Conservation (phyloP, 495 filamentous ascomycete genomes). For the Patellaria atrata region DNA sequence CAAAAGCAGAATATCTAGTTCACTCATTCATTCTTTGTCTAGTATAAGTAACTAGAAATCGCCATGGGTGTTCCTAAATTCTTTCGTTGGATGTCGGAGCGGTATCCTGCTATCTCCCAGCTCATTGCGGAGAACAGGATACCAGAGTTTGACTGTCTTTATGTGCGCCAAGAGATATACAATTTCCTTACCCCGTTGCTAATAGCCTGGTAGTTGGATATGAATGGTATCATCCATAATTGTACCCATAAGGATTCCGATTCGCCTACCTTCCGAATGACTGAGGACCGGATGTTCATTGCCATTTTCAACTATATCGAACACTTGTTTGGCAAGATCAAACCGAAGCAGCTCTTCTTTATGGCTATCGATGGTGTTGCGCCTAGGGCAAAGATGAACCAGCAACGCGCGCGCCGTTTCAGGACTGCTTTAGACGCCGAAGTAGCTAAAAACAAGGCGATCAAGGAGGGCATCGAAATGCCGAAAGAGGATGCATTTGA, state of each 20-base stretch:
- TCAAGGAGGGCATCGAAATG: conserved; percentile 75
- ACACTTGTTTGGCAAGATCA: conserved; percentile 96
- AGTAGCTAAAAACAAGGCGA: conserved; percentile 74
- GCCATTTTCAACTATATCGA: conserved; percentile 99
- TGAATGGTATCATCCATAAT: conserved; percentile 99
- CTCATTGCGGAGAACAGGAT: conserved; percentile 98
- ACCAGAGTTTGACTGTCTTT: conserved; percentile 96
- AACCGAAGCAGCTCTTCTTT: conserved; percentile 95
- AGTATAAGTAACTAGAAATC: too few species aligned
- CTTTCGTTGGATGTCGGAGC: conserved; percentile 92
- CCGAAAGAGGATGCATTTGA: conserved; percentile 94
- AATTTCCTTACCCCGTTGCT: conserved; percentile 2
- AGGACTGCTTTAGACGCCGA: conserved; percentile 88
- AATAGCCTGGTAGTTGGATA: conserved; percentile 49
- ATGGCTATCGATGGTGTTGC: conserved; percentile 99
- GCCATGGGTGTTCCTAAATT: conserved; percentile 89
- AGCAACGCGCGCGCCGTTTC: conserved; percentile 91
- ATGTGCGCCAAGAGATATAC: conserved; percentile 35
- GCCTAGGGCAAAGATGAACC: conserved; percentile 98
- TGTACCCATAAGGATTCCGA: conserved; percentile 95
- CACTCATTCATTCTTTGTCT: too few species aligned
- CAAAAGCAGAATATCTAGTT: too few species aligned
- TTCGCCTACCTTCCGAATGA: conserved; percentile 81
- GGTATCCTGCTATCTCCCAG: conserved; percentile 97
- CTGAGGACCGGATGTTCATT: conserved; percentile 98